Evolutionary conservation across 176 grass and related monocot species (phyloP), one percentile per base, ranked within the genome.

Genomic region (Pharus latifolius): DNA sequence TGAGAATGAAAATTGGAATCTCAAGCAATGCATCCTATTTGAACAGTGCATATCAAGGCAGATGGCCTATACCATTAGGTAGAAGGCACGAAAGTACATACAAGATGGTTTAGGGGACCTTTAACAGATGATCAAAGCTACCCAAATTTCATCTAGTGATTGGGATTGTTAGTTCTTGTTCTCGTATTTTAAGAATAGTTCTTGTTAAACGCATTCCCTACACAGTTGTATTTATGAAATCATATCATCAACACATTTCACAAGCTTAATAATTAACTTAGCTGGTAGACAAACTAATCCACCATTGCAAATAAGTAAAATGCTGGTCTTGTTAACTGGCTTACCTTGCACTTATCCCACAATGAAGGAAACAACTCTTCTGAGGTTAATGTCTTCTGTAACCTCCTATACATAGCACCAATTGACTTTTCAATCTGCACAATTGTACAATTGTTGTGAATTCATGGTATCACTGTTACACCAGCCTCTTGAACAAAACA

Each of bases 301-400:
- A 8, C 10, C 15, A 18, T 53, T 25, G 24, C 43, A 37, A 62
- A 40, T 3, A 28, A 78, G 13, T 41, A 54, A 26, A 74, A 41
- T 63, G 44, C 28, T 41, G 34, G 29, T 25, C 20, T 22, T 20
- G 33, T 28, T 61, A 34, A 40, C 26, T 27, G 14, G 47, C 62
- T 76, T 68, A 99, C 96, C 87, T 99, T 94, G 79, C 90, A 99
- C 73, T 91, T 91, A 20, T 86, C 84, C 96, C 96, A 99, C 65
- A 99, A 62, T 24, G 96, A 90, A 75, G 90, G 96, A 48, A 99
- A 77, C 45, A 99, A 83, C 56, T 99, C 96, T 42, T 99, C 90
- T 49, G 90, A 90, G 26, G 81, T 84, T 28, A 98, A 72, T 20
- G 72, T 88, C 58, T 90, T 98, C 63, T 98, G 95, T 32, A 99